Evolutionary conservation across 257 asterid species (phyloP), one percentile per base, ranked within the genome.

Genomic region (Coffea eugenioides): DNA sequence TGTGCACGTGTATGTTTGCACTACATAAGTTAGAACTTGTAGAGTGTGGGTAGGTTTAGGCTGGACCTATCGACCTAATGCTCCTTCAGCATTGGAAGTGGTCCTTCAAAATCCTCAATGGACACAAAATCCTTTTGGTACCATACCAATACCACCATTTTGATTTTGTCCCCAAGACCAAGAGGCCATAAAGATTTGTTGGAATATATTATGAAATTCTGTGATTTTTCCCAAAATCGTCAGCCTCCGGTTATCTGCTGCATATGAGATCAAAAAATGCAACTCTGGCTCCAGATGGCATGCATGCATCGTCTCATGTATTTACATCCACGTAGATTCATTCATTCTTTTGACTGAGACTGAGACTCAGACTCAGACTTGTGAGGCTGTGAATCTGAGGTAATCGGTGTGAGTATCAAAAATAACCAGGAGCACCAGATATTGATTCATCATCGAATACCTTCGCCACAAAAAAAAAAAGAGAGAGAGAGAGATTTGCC

Each of bases 71-170:
- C 34, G 43, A 51, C 20, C 20, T 68, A 23, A 25, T 79, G 67
- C 62, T 41, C 67, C 83, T 73, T 12, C 41, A 15, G 41, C 83
- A 67, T 64, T 39, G 74, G 75, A 74, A 70, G 81, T 56, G 81
- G 81, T 78, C 81, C 81, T 78, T 25, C 31, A 77, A 45, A 76
- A 2, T 62, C 71, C 64, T 62, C 68, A 54, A 34, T 31, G 11
- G 11, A 13, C n/a, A 34, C 43, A 31, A 34, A 62, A 31, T 7
- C 5, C 20, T 31, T 13, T 67, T 31, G 43, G 2, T 5, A 31
- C 11, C 43, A 39, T 31, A 31, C 34, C 34, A 31, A 31, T 31
- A 31, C 43, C 5, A 4, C 43, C 43, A 39, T 39, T 4, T 39
- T 39, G 13, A 34, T 31, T 31, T 31, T 31, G 34, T 31, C 12